Evolutionary conservation across 78 protist species (phyloP).

Genomic region (Carpediemonas membranifera): DNA sequence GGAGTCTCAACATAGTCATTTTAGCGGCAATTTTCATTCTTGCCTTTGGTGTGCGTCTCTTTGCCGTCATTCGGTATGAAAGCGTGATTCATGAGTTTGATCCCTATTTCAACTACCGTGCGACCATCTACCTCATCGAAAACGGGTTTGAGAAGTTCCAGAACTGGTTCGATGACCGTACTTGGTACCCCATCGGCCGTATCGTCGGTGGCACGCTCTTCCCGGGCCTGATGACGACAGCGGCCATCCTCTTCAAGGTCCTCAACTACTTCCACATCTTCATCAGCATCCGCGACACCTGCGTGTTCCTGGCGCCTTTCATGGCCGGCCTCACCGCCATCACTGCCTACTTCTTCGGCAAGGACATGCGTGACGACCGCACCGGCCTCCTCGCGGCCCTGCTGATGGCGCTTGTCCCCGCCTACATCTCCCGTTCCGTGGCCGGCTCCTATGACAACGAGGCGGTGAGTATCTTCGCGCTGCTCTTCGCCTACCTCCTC

Average conservation of each 20-base stretch:
- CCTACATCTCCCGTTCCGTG: constrained; percentile 87
- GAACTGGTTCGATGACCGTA: constrained; percentile 85
- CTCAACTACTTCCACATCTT: constrained; percentile 55
- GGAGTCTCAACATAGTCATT: not conserved
- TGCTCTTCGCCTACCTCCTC: constrained; percentile 65
- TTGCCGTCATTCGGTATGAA: constrained; percentile 82
- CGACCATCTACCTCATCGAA: constrained; percentile 72
- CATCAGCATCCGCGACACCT: constrained; percentile 72
- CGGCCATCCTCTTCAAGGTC: constrained; percentile 60
- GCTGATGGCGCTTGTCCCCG: constrained; percentile 74
- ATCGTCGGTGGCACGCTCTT: constrained; percentile 90
- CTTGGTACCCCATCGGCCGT: constrained; percentile 98
- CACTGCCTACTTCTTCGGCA: constrained; percentile 42
- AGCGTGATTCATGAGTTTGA: constrained; percentile 48
- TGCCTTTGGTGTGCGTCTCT: constrained; percentile 79
- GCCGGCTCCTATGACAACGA: constrained; percentile 99
- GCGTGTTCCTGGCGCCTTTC: constrained; percentile 84
- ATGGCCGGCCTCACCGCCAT: constrained; percentile 70
- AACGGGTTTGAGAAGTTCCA: constrained; percentile 72
- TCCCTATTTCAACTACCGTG: constrained; percentile 75
- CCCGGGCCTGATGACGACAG: constrained; percentile 90
- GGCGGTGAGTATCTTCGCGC: constrained; percentile 86
- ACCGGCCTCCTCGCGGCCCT: constrained; percentile 81
- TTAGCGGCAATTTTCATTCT: not conserved
- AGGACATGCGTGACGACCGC: constrained; percentile 12